phyloP scores from a whole-genome alignment of 495 filamentous ascomycete species.

The Neurospora sp. region DNA sequence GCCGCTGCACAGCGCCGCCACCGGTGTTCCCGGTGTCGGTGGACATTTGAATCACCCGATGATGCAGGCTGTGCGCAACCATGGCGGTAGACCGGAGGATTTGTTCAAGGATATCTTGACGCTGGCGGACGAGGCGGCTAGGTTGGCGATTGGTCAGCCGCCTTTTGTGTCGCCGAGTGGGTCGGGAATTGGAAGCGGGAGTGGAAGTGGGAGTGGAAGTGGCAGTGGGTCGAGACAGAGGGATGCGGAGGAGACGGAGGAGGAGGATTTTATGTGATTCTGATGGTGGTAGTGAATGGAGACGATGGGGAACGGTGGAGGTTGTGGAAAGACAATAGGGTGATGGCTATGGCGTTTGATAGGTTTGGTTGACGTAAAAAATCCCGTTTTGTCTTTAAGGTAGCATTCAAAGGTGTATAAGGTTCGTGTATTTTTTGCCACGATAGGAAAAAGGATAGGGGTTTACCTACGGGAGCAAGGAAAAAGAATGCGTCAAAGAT shows the following conservation, averaged over 20 bases:
- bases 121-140: conserved; percentile 27
- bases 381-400: not conserved
- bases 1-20: conserved; percentile 4
- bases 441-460: too few species aligned
- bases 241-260: conserved; percentile 35
- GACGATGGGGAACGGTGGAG: too few species aligned
- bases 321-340: not conserved
- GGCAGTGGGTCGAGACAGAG: not conserved
- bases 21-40: not conserved
- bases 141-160: conserved; percentile 15
- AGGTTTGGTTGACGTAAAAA: not conserved
- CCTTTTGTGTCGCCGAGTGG: not conserved
- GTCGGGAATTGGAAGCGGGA: not conserved
- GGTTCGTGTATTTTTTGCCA: not conserved
- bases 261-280: conserved; percentile 32
- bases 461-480: too few species aligned
- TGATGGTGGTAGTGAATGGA: too few species aligned
- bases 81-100: conserved; percentile 16
- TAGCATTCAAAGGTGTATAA: not conserved
- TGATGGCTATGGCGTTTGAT: not conserved
- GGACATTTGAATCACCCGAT: not conserved
- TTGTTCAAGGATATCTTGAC: conserved; percentile 32
- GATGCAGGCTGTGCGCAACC: not conserved
- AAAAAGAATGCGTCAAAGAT: too few species aligned
- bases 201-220: not conserved